Evolutionary conservation across 768 basidiomycete species (phyloP).

Genomic region (Lactarius hatsudake): DNA sequence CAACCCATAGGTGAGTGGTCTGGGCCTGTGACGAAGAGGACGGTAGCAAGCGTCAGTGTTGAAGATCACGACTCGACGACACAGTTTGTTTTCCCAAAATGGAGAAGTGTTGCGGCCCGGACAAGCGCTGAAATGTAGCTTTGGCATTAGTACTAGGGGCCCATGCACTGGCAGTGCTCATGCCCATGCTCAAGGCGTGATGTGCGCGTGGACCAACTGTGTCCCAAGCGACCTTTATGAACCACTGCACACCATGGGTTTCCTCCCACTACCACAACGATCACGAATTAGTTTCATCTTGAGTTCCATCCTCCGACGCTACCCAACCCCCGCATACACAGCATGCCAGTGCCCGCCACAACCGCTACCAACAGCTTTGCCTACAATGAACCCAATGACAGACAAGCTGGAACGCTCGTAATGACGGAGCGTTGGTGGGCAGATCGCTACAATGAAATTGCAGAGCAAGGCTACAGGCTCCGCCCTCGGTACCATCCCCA

Average conservation of each 20-base stretch:
- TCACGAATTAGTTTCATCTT: neutral
- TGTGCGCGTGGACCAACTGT: neutral
- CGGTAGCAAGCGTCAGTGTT: neutral
- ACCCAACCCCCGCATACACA: neutral
- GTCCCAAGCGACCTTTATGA: neutral
- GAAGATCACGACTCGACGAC: no score
- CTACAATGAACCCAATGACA: neutral
- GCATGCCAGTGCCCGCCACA: no score
- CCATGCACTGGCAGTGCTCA: no score
- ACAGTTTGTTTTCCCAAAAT: no score
- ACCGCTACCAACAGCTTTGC: neutral
- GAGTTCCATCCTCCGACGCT: no score
- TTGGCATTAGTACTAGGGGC: no score
- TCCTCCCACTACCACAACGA: neutral
- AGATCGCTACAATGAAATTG: conserved; percentile 8
- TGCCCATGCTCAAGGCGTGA: neutral
- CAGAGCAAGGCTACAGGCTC: conserved; percentile 9
- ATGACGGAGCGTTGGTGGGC: conserved; percentile 21
- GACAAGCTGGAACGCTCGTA: conserved; percentile 9
- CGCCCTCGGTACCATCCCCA: conserved; percentile 19
- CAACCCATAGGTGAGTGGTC: neutral
- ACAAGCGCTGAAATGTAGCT: no score
- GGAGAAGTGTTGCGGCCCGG: no score
- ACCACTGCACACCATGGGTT: neutral
- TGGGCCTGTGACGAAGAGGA: neutral